A percentile compares a stretch with the other conserved stretches of the same genome.
Evolutionary conservation across 2,329 filamentous ascomycete genomes (phyloP).

Genomic region (Penicillium brevicompactum): DNA sequence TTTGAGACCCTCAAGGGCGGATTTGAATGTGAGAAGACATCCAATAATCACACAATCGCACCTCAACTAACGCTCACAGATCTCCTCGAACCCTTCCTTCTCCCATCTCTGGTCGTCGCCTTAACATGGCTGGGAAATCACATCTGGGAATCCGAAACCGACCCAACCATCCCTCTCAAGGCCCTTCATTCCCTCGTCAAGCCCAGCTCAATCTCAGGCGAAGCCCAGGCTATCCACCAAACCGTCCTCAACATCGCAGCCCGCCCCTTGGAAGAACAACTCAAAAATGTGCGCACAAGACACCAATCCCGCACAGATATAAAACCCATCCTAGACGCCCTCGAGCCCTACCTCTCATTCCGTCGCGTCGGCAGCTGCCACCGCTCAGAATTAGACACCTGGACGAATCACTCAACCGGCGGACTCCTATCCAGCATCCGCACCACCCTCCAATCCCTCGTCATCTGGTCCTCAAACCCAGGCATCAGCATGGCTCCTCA

Average conservation of each 20-base stretch:
- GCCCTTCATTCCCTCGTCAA: constrained; percentile 60
- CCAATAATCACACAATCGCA: not conserved
- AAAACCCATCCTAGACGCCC: constrained; percentile 53
- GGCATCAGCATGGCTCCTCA: constrained; percentile 56
- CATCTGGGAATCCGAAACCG: constrained; percentile 52
- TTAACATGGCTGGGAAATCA: constrained; percentile 62
- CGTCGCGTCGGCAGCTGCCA: constrained; percentile 50
- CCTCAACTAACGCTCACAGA: constrained; percentile 41
- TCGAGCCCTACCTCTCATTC: constrained; percentile 55
- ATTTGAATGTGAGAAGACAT: constrained; percentile 56
- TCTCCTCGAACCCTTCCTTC: constrained; percentile 63
- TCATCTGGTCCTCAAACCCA: constrained; percentile 55
- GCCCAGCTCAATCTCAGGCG: constrained; percentile 59
- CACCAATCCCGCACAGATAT: constrained; percentile 55
- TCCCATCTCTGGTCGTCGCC: constrained; percentile 62
- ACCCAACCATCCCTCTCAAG: constrained; percentile 56
- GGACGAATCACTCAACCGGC: constrained; percentile 50
- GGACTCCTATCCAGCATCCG: constrained; percentile 53
- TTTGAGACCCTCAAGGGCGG: constrained; percentile 63
- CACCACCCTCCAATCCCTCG: constrained; percentile 54
- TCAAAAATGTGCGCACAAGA: constrained; percentile 53
- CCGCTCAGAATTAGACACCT: constrained; percentile 54
- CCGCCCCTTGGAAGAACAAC: constrained; percentile 52
- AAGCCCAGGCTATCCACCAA: constrained; percentile 62
- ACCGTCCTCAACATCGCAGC: constrained; percentile 61